Base-by-base conservation (phyloP, 768 basidiomycete species). In the Fistulinella prunicolor region DNA sequence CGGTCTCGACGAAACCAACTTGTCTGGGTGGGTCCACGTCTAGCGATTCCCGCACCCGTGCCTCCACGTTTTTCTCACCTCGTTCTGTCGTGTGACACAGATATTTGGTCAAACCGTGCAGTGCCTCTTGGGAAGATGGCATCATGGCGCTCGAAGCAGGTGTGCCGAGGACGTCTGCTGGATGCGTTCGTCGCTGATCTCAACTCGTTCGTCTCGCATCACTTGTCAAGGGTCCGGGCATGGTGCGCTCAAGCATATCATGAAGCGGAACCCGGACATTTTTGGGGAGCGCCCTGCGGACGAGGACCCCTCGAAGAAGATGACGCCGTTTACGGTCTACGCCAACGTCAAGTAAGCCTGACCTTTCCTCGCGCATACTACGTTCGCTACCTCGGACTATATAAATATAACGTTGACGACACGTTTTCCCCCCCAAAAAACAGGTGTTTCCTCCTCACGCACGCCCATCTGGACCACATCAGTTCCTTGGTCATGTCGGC, bases 401-500 rank as follows among this genome's bases (percentile, higher is more conserved):
- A n/a, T n/a, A 35, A 32, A 30, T 23, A 20, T 32, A 13, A 1
- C 7, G 1, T 2, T 5, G 23, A n/a, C 21, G 23, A 21, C 14
- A 30, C n/a, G n/a, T n/a, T n/a, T n/a, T n/a, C n/a, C n/a, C n/a
- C n/a, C n/a, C n/a, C n/a, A 21, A 24, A 32, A 9, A 40, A 13
- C 38, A 94, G 91, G 52, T 89, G 83, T 55, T 95, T 88, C 60
- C 74, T 94, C 50, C 73, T 96, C 56, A 87, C 89, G 6, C 94
- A 95, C 62, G 85, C 89, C 0, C 94, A 98, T 66, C 70, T 97
- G 22, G 94, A 98, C 69, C 94, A 98, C 65, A 78, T 91, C 57
- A 81, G 78, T 51, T 83, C 90, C 34, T 75, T 96, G 23, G 80
- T 95, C 46, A 68, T 98, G 44, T 81, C 86, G 1, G 91, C 94